Evolutionary conservation across 2,329 filamentous ascomycete species (phyloP), one percentile per base, ranked within the genome.

Genomic region (Clonostachys rosea): DNA sequence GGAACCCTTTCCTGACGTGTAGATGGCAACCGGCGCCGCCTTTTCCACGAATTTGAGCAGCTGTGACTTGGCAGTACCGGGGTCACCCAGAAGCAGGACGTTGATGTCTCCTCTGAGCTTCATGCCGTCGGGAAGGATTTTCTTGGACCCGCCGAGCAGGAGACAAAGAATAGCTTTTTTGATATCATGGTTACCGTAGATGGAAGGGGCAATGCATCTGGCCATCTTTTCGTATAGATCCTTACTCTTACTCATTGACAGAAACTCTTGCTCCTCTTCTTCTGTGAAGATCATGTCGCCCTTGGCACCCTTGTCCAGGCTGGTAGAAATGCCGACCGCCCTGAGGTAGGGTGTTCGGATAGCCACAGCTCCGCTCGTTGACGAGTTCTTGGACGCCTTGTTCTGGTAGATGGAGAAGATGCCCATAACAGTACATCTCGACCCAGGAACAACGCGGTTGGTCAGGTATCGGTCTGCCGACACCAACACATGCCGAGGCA

Each of bases 341-440:
- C 94, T 83, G 12, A 99, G 76, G 61, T 99, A 99, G 1, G 94
- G 94, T 43, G 95, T 97, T 54, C 94, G 83, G 58, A 99, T 96
- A 9, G 94, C 94, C 4, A 97, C 91, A 2, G 94, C 94, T 3
- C 86, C 86, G 45, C 84, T 85, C 3, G 79, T 82, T 16, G 78
- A 81, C 5, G 81, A 83, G 56, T 86, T 87, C 66, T 91, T 95
- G 40, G 82, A 86, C 39, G 86, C 87, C 67, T 97, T 97, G 57
- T 86, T 87, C 65, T 96, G 90, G 67, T 96, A 99, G 60, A 97
- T 97, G 33, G 92, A 96, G 72, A 96, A 99, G 34, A 99, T 90
- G 17, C 94, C 94, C 81, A 94, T 97, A 16, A 99, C 79, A 4
- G 91, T 95, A 65, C 94, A 99, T 63, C 92, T 81, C 44, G 92